phyloP scores from a whole-genome alignment of 371 early-diverging fungal species.

The Chytridium lagenaria region DNA sequence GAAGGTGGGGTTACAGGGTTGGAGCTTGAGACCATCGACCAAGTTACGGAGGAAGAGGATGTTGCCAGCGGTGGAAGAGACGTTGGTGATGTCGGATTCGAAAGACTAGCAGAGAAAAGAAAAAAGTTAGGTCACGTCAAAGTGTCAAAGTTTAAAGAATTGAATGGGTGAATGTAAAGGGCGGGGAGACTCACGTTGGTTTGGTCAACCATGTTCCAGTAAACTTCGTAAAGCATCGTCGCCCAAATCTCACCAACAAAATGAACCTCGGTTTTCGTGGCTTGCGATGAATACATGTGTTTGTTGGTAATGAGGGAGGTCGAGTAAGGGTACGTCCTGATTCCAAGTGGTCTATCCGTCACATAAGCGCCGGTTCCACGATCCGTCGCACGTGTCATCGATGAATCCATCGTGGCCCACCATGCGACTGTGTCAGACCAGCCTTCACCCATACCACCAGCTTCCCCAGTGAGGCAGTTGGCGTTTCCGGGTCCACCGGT shows the following conservation, averaged over 20 bases:
- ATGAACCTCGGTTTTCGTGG: conserved; percentile 36
- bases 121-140: no score
- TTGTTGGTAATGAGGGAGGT: conserved; percentile 42
- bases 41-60: conserved; percentile 38
- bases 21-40: conserved; percentile 44
- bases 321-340: conserved; percentile 47
- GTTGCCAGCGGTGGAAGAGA: conserved; percentile 26
- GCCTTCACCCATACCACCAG: conserved; percentile 51
- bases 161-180: no score
- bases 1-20: conserved; percentile 52
- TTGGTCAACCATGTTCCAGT: conserved; percentile 82
- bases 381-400: conserved; percentile 37
- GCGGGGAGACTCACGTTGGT: no score
- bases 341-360: conserved; percentile 23
- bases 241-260: conserved; percentile 51
- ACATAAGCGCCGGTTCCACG: conserved; percentile 36
- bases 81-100: background rate
- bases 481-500: conserved; percentile 48
- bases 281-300: conserved; percentile 23
- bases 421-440: conserved; percentile 44
- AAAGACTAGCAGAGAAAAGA: conserved; percentile 35
- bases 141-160: no score
- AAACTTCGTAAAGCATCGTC: conserved; percentile 79
- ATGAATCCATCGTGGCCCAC: conserved; percentile 17
- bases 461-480: conserved; percentile 42